Conservation (phyloP, 1,139 yeast genomes). For the Pneumocystis canis region DNA sequence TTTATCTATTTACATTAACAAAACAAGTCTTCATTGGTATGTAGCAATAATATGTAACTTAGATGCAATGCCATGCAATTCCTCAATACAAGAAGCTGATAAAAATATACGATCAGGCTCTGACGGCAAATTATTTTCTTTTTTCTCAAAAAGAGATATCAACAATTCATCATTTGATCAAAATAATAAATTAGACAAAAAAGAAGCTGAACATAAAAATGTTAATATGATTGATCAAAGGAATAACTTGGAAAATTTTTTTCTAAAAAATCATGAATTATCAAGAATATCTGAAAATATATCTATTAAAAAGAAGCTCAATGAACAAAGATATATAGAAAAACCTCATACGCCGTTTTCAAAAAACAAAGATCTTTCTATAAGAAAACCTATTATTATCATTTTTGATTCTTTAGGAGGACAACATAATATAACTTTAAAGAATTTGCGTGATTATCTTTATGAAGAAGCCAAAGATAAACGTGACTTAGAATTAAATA, state of each 20-base stretch:
- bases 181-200: neutral
- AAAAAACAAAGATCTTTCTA: neutral
- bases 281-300: neutral
- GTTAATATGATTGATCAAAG: neutral
- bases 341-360: neutral
- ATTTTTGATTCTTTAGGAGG: slow-evolving; percentile 66
- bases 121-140: neutral
- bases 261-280: neutral
- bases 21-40: slow-evolving; percentile 57
- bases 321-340: slow-evolving; percentile 16
- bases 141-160: neutral
- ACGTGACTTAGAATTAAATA: slow-evolving; percentile 34
- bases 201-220: neutral
- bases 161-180: neutral
- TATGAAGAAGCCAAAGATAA: slow-evolving; percentile 57
- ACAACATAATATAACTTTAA: slow-evolving; percentile 38
- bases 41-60: slow-evolving; percentile 51
- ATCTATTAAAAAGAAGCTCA: slow-evolving; percentile 10
- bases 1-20: neutral
- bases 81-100: neutral
- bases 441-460: slow-evolving; percentile 49
- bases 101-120: neutral
- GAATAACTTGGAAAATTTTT: neutral
- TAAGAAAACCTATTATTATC: slow-evolving; percentile 37
- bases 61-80: slow-evolving; percentile 11